A percentile compares a stretch with the other conserved stretches of the same genome.
Conservation (phyloP, 23 red algal species). For the Agarophyton chilense region DNA sequence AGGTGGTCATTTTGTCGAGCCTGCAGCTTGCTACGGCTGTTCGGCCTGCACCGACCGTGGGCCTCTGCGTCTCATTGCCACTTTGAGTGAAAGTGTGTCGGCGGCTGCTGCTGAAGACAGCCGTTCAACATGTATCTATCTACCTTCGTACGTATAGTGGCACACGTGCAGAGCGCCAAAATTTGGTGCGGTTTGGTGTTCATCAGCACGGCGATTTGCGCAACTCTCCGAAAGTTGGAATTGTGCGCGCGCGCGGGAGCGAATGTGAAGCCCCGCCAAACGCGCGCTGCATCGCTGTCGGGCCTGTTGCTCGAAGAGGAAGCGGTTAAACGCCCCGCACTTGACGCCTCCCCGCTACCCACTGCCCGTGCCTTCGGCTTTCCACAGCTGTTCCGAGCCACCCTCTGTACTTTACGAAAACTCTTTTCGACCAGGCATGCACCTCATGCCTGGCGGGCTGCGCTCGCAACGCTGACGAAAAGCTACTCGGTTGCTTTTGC, state of each 20-base stretch:
- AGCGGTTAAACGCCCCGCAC: not conserved
- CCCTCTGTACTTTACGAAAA: too few relatives aligned
- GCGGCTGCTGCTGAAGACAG: too few relatives aligned
- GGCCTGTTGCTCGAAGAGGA: not conserved
- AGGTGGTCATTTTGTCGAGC: too few relatives aligned
- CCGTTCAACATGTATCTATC: too few relatives aligned
- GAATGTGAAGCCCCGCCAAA: not conserved
- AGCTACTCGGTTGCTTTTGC: not conserved
- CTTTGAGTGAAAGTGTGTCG: too few relatives aligned
- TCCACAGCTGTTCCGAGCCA: too few relatives aligned
- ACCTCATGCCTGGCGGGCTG: constrained; percentile 1
- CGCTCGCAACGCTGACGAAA: not conserved
- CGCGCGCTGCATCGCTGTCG: not conserved
- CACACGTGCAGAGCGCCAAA: too few relatives aligned
- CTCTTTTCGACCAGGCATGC: constrained; percentile 10
- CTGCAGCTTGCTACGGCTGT: not conserved
- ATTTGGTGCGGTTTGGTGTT: too few relatives aligned
- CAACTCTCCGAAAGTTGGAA: not conserved
- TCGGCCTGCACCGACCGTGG: not conserved
- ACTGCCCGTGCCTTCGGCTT: not conserved
- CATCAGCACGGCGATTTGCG: too few relatives aligned
- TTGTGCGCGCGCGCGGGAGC: constrained; percentile 1
- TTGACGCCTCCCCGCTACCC: not conserved
- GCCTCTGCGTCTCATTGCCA: too few relatives aligned
- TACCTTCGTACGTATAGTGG: too few relatives aligned